These are phyloP conservation scores for Wallacemonas collosoma DNA, from an alignment of 208 protist genomes.

Conservation along the genomic window DNA sequence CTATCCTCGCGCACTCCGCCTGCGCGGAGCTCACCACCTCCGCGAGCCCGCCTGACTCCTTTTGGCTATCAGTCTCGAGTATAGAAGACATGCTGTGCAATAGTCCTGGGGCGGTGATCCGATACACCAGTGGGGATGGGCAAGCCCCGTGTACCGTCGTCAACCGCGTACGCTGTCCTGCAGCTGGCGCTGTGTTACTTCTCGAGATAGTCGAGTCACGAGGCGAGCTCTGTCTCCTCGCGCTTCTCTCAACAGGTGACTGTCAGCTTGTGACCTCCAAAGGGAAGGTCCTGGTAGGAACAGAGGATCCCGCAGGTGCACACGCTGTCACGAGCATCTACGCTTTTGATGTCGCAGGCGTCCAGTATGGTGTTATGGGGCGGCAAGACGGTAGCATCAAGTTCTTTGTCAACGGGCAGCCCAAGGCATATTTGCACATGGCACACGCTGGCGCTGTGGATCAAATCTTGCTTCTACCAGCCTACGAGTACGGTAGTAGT, in stretches of 20 bases:
- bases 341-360: constrained; percentile 6
- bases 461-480: constrained; percentile 26
- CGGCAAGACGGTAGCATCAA: constrained; percentile 42
- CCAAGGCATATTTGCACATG: constrained; percentile 25
- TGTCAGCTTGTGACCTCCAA: constrained; percentile 22
- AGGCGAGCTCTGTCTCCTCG: background rate
- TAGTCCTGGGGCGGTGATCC: background rate
- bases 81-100: constrained; percentile 4
- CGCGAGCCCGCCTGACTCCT: background rate
- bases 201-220: constrained; percentile 28
- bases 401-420: constrained; percentile 32
- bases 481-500: constrained; percentile 23
- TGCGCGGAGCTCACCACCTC: background rate
- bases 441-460: constrained; percentile 48
- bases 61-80: constrained; percentile 5
- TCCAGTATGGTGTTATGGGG: constrained; percentile 6
- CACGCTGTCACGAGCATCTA: constrained; percentile 10
- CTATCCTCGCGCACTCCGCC: background rate
- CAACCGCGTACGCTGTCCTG: background rate
- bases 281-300: background rate
- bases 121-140: background rate
- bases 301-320: background rate
- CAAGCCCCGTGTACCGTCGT: constrained; percentile 3
- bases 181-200: constrained; percentile 19
- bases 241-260: constrained; percentile 24